These are phyloP conservation scores for Euphorbia corollata DNA, from an alignment of 441 rosid genomes.

Conservation along the genomic window DNA sequence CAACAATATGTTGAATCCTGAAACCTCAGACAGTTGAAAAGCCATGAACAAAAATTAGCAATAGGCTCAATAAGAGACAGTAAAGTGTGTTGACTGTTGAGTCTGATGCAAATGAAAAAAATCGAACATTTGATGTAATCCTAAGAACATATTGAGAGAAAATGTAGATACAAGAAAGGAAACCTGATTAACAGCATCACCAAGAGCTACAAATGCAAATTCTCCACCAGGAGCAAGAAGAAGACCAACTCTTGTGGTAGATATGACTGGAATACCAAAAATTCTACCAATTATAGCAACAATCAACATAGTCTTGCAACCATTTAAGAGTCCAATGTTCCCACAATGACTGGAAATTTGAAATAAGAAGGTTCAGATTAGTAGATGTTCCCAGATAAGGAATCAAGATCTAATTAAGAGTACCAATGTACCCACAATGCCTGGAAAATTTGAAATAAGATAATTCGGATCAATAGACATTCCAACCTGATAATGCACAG, in stretches of 20 bases:
- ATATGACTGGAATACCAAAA: conserved; percentile 80
- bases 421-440: conserved; percentile 63
- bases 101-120: background rate
- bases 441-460: conserved; percentile 81
- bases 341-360: no score
- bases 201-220: conserved; percentile 97
- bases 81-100: background rate
- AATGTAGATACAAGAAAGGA: conserved; percentile 5
- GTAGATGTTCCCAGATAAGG: no score
- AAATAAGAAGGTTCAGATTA: no score
- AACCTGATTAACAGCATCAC: conserved; percentile 99
- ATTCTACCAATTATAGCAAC: conserved; percentile 54
- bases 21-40: background rate
- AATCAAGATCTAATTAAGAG: conserved; percentile 41
- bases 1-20: conserved; percentile 3
- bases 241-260: conserved; percentile 84
- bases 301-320: conserved; percentile 48
- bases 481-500: conserved; percentile 67
- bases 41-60: background rate
- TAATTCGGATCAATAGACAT: conserved; percentile 99
- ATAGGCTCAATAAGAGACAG: background rate
- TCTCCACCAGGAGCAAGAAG: conserved; percentile 99
- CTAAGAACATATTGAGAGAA: no score
- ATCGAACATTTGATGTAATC: background rate
- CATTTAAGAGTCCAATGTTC: no score